Base-by-base conservation (phyloP, 2,329 filamentous ascomycete species). In the Hypoxylon rubiginosum region DNA sequence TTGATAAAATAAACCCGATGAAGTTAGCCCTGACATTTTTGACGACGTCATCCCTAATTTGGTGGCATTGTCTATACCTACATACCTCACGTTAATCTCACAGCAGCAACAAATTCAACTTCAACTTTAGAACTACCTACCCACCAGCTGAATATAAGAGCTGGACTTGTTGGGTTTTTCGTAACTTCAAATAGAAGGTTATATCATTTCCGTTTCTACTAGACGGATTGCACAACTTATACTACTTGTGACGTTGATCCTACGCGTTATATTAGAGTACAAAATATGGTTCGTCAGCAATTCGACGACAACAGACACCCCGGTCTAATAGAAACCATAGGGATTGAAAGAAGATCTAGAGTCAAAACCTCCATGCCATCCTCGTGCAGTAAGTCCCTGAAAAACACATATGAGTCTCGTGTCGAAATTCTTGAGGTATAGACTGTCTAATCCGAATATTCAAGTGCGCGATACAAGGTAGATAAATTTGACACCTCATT, bases 381-480 rank as follows among this genome's bases (percentile, higher is more conserved):
- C 93, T 62, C 88, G 91, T 76, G 95, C 94, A 67, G 91, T 94
- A 81, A 79, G 90, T 85, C 45, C 8, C 30, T 10, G 15, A 26
- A 49, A 5, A 21, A 39, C 17, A 17, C 19, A 49, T 49, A 55
- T 17, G 15, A 13, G 11, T 13, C 34, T 15, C 9, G 5, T 49
- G 13, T 13, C 15, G n/a, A 30, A n/a, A 10, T 2, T 26, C 39
- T n/a, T n/a, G 39, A 10, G 43, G 9, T 24, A 11, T 24, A 26
- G 11, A 28, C 19, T 28, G n/a, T 46, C 36, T n/a, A 48, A 34
- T 34, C 56, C 68, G 41, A 49, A 74, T 51, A 39, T 39, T 32
- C 2, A 67, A 94, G 91, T 97, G 94, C 81, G 93, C 92, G 8
- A 97, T 97, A 66, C 94, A 97, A 87, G 88, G 94, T 96, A 79